These are phyloP conservation scores for Plasmodium gaboni DNA, from an alignment of 169 alveolate species.

Conservation along the genomic window DNA sequence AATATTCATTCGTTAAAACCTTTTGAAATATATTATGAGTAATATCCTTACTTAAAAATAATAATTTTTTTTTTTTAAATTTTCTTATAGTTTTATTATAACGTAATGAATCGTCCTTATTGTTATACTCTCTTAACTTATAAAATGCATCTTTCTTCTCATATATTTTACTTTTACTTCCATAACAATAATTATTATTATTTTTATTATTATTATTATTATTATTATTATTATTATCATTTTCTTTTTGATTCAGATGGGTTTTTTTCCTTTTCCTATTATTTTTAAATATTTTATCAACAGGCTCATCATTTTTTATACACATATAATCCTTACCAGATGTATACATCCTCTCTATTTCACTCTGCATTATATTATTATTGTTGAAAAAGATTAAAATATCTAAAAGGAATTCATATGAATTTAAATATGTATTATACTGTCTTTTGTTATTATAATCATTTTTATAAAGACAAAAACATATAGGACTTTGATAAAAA, in stretches of 20 bases:
- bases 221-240: not conserved
- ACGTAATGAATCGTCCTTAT: not conserved
- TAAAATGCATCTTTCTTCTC: not conserved
- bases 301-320: not conserved
- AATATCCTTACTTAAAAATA: constrained; percentile 57
- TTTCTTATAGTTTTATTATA: constrained; percentile 8
- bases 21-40: constrained; percentile 44
- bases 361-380: constrained; percentile 5
- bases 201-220: not conserved
- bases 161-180: not conserved
- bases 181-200: not conserved
- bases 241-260: not conserved
- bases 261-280: not conserved
- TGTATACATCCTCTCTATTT: constrained; percentile 3
- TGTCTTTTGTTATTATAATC: constrained; percentile 46
- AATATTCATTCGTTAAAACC: constrained; percentile 62
- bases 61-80: constrained; percentile 35
- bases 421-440: constrained; percentile 61
- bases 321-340: not conserved
- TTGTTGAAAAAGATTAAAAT: constrained; percentile 37
- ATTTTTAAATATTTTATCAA: not conserved
- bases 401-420: constrained; percentile 60
- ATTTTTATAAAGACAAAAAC: constrained; percentile 66
- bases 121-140: not conserved
- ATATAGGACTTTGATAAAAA: constrained; percentile 51